Evolutionary conservation across 2,329 filamentous ascomycete genomes (phyloP).

Genomic region (Penicillium sp.): DNA sequence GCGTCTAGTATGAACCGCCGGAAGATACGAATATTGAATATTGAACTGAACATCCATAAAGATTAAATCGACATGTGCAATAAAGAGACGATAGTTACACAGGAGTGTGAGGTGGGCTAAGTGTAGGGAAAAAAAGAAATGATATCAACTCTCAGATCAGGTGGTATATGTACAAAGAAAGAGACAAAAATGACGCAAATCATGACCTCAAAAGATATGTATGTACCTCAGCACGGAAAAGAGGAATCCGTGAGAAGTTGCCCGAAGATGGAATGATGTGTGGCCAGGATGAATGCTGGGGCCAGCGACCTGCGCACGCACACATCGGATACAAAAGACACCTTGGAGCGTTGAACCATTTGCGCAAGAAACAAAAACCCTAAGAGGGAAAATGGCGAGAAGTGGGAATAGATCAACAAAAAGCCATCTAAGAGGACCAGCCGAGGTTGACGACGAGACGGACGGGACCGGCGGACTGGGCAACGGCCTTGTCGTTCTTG

Average conservation of each 20-base stretch:
- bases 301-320: conserved; percentile 13
- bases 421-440: conserved; percentile 23
- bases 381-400: conserved; percentile 10
- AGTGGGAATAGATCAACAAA: conserved; percentile 7
- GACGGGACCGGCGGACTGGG: conserved; percentile 28
- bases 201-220: conserved; percentile 21
- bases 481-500: conserved; percentile 33
- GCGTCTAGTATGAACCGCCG: background rate
- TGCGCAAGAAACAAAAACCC: conserved; percentile 18
- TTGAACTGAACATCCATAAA: background rate
- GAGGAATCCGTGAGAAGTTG: conserved; percentile 8
- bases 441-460: conserved; percentile 35
- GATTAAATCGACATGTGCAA: background rate
- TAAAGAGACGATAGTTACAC: background rate
- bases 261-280: conserved; percentile 5
- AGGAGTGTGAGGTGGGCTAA: background rate
- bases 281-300: conserved; percentile 5
- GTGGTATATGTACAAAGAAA: conserved; percentile 31
- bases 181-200: conserved; percentile 13
- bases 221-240: conserved; percentile 7
- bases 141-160: conserved; percentile 21
- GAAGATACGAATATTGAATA: background rate
- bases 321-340: conserved; percentile 8
- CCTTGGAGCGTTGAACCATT: conserved; percentile 13
- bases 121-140: conserved; percentile 8